These are phyloP conservation scores for Mycena crocata DNA, from an alignment of 768 basidiomycete genomes.

Conservation along the genomic window DNA sequence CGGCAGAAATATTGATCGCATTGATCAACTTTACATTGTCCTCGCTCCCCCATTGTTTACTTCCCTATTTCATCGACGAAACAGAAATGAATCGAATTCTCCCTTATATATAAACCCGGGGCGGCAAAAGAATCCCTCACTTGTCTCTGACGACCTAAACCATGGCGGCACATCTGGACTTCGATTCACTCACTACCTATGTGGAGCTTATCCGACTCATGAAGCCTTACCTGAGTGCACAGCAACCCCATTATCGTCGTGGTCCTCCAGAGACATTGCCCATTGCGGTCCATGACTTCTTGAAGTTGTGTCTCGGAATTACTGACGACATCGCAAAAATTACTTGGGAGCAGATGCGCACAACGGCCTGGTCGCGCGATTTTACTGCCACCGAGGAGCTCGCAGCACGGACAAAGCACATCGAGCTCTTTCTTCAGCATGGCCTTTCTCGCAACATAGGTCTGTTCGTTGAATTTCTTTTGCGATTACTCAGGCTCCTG, in stretches of 20 bases:
- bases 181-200: background rate
- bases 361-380: background rate
- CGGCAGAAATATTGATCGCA: background rate
- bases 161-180: background rate
- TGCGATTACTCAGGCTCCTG: background rate
- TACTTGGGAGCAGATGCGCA: slow-evolving; percentile 2
- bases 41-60: no score
- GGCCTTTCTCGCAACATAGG: slow-evolving; percentile 5
- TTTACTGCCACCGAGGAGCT: background rate
- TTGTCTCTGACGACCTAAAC: no score
- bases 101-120: no score
- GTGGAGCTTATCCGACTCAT: slow-evolving; percentile 11
- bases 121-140: no score
- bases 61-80: no score
- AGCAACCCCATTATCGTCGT: background rate
- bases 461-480: background rate
- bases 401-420: slow-evolving; percentile 11
- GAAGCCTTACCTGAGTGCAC: background rate
- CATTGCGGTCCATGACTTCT: background rate
- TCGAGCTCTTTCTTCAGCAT: slow-evolving; percentile 13
- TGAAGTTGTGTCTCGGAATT: background rate
- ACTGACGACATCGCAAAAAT: background rate
- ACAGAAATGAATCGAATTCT: no score
- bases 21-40: no score
- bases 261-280: background rate